Evolutionary conservation across 495 filamentous ascomycete species (phyloP).

Genomic region (Chlorociboria aeruginascens): DNA sequence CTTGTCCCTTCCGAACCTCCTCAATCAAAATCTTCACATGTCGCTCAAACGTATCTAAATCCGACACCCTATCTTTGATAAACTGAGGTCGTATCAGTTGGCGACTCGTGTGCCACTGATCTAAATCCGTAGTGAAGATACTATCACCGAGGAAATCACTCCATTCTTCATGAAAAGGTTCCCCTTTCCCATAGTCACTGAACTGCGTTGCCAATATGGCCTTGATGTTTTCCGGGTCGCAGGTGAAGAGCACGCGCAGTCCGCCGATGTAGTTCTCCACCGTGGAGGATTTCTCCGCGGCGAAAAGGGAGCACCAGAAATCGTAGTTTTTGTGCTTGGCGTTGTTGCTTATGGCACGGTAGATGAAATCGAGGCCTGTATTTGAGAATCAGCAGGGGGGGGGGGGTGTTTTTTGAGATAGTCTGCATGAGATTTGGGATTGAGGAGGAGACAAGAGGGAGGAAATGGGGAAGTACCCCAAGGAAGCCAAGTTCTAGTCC

Average conservation of each 20-base stretch:
- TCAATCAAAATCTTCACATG: conserved; percentile 55
- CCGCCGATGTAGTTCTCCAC: conserved; percentile 45
- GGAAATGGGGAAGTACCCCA: conserved; percentile 21
- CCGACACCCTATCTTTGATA: conserved; percentile 64
- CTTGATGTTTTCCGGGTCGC: conserved; percentile 78
- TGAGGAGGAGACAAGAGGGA: not conserved
- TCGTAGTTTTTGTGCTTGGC: conserved; percentile 41
- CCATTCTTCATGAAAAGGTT: conserved; percentile 58
- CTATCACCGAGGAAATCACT: conserved; percentile 62
- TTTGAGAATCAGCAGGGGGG: conserved; percentile 16
- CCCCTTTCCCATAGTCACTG: conserved; percentile 58
- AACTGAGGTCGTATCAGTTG: conserved; percentile 72
- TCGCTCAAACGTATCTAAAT: conserved; percentile 68
- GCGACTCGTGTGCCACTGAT: conserved; percentile 61
- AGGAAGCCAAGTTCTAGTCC: conserved; percentile 18
- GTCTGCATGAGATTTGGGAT: no score
- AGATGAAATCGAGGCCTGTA: conserved; percentile 53
- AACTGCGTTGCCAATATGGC: conserved; percentile 70
- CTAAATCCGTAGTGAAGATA: conserved; percentile 71
- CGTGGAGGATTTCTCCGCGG: conserved; percentile 29
- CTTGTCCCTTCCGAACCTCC: conserved; percentile 40
- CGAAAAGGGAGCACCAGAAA: conserved; percentile 45
- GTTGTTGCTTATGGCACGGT: conserved; percentile 35
- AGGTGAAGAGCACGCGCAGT: conserved; percentile 50
- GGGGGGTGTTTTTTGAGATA: no score